Conservation (phyloP, 2,329 filamentous ascomycete genomes). For the Neonectria coccinea region DNA sequence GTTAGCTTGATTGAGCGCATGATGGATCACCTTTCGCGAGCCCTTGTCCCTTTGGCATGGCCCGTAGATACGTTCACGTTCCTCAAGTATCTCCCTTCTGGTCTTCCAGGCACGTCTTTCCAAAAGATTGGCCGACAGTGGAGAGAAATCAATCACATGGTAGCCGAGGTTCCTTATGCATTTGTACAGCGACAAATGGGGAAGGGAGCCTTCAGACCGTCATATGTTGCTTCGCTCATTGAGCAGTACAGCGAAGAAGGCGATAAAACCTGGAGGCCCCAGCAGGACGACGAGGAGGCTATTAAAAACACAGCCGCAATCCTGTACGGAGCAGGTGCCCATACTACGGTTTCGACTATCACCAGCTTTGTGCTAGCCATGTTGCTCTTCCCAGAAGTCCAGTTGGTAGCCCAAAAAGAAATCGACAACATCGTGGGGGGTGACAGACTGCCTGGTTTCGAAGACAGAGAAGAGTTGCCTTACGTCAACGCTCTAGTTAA, state of each 20-base stretch:
- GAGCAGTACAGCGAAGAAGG: slow-evolving; percentile 27
- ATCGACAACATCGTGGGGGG: slow-evolving; percentile 47
- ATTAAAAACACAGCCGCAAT: slow-evolving; percentile 43
- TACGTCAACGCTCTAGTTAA: slow-evolving; percentile 49
- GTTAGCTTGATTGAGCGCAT: slow-evolving; percentile 46
- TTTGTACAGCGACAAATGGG: slow-evolving; percentile 48
- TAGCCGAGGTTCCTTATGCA: slow-evolving; percentile 44
- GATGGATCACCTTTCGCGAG: slow-evolving; percentile 45
- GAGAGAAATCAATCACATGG: slow-evolving; percentile 33
- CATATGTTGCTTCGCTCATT: slow-evolving; percentile 46
- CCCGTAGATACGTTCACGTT: slow-evolving; percentile 49
- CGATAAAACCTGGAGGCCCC: slow-evolving; percentile 12
- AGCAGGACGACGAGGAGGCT: slow-evolving; percentile 37
- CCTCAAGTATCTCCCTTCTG: slow-evolving; percentile 46
- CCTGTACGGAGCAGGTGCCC: slow-evolving; percentile 47
- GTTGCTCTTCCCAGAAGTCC: slow-evolving; percentile 38
- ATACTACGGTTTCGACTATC: slow-evolving; percentile 46
- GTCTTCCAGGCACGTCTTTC: slow-evolving; percentile 48
- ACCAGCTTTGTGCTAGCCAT: slow-evolving; percentile 45
- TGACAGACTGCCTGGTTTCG: slow-evolving; percentile 43
- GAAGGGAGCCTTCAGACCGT: slow-evolving; percentile 29
- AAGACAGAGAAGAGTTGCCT: slow-evolving; percentile 45
- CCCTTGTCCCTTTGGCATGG: slow-evolving; percentile 49
- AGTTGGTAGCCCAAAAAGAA: slow-evolving; percentile 44
- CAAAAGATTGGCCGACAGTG: slow-evolving; percentile 46